Evolutionary conservation across 2,329 filamentous ascomycete species (phyloP).

Genomic region (Aspergillus pseudonomiae): DNA sequence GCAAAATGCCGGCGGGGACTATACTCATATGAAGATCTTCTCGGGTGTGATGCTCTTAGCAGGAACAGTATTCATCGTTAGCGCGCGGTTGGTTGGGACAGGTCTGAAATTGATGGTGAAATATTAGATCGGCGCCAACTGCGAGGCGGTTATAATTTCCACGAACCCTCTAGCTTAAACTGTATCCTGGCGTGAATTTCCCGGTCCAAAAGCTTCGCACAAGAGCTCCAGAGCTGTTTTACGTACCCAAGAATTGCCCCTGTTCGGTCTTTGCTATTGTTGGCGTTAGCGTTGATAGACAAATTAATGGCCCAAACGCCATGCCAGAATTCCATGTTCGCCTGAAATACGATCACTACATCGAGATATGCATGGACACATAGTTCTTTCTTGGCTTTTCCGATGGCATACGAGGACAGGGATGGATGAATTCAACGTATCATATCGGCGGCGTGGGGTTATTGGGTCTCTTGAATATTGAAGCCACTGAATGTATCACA

Average conservation of each 20-base stretch:
- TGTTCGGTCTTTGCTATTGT: not conserved
- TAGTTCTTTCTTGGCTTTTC: no score
- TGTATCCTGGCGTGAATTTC: no score
- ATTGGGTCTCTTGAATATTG: not conserved
- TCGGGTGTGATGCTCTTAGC: slow-evolving; percentile 57
- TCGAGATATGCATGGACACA: not conserved
- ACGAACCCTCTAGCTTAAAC: no score
- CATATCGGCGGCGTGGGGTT: not conserved
- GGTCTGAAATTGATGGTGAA: slow-evolving; percentile 2
- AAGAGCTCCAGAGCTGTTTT: not conserved
- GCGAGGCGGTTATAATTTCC: no score
- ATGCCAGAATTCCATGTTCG: not conserved
- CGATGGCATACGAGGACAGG: not conserved
- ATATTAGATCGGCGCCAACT: not conserved
- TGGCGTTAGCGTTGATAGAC: not conserved
- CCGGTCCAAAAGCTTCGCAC: not conserved
- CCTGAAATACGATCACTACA: no score
- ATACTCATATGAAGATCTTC: slow-evolving; percentile 65
- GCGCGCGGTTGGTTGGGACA: slow-evolving; percentile 1
- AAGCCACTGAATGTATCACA: not conserved
- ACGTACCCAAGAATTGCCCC: accelerated
- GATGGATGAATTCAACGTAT: not conserved
- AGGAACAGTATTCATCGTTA: slow-evolving; percentile 29
- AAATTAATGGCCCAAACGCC: not conserved
- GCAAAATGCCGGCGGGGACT: slow-evolving; percentile 53